Evolutionary conservation across 345 rosid species (phyloP), one percentile per base, ranked within the genome.

Genomic region (Dipteronia sinensis): DNA sequence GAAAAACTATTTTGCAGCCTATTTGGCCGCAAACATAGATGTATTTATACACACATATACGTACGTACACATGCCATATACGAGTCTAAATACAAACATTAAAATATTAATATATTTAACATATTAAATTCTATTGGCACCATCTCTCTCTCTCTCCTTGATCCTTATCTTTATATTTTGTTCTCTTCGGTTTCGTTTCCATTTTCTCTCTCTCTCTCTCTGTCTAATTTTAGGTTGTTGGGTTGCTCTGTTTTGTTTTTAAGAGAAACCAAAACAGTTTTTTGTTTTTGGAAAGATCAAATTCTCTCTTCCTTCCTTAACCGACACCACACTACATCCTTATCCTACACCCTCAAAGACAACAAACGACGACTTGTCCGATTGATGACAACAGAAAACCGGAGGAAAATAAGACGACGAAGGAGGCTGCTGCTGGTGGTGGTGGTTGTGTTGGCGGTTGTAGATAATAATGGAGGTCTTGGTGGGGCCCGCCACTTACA

Each of bases 381-480:
- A 80, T 83, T 84, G 79, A 88, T 77, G 83, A 80, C 79, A 81
- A 51, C 79, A 51, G 82, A 82, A 55, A 69, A 31, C 66, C 68
- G 74, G 61, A 70, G 62, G 11, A 55, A 19, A 20, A 79, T 49
- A 59, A 46, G 72, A 56, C n/a, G 84, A 62, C 20, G 51, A 12
- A n/a, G 66, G n/a, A 58, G 76, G 31, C 64, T 51, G 63, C 13
- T n/a, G 31, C 64, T 42, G 46, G 68, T 56, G 55, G 81, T 13
- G 71, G 42, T 38, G 42, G 42, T 38, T 0, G 42, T 38, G 27
- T 27, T 56, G 55, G 81, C 10, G 71, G 42, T 38, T 3, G 42
- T 38, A 38, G 42, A 7, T 42, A 78, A 51, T 31, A 9, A 89
- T 88, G 97, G 92, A 89, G 89, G 81, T 89, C 47, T 2, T 89